Conservation (phyloP, 2,329 filamentous ascomycete species). For the Plenodomus biglobosus region DNA sequence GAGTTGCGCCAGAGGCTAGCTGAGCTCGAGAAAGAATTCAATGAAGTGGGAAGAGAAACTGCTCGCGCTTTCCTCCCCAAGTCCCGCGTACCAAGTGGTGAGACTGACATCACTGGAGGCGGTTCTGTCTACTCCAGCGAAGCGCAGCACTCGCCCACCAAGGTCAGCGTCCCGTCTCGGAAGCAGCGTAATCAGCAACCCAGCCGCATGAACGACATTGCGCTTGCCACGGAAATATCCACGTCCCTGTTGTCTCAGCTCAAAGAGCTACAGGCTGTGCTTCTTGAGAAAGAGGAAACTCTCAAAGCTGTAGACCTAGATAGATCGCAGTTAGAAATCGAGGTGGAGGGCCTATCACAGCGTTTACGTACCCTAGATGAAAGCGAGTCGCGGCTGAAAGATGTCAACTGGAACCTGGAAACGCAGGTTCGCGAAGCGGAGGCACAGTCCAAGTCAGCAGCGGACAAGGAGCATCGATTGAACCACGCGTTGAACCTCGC, state of each 20-base stretch:
- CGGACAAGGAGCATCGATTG: conserved; percentile 81
- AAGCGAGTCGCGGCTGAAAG: conserved; percentile 93
- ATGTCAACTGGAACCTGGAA: conserved; percentile 97
- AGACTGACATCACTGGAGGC: conserved; percentile 36
- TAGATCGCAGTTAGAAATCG: conserved; percentile 77
- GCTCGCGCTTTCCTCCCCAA: conserved; percentile 88
- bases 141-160: conserved; percentile 82
- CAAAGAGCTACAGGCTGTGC: conserved; percentile 79
- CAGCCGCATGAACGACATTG: conserved; percentile 89
- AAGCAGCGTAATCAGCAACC: conserved; percentile 88
- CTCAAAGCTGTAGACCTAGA: conserved; percentile 74
- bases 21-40: conserved; percentile 92
- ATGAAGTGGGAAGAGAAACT: conserved; percentile 87
- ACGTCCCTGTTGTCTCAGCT: conserved; percentile 93
- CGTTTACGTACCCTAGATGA: conserved; percentile 83
- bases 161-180: conserved; percentile 81
- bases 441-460: conserved; percentile 70
- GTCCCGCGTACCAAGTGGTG: conserved; percentile 66
- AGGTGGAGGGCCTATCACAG: conserved; percentile 76
- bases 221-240: conserved; percentile 97
- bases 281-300: conserved; percentile 85
- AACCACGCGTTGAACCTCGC: conserved; percentile 69
- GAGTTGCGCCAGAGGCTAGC: conserved; percentile 80
- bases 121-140: conserved; percentile 70
- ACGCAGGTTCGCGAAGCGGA: conserved; percentile 85